These are phyloP conservation scores for Acorus calamus DNA, from an alignment of 106 monocot species.

Conservation along the genomic window DNA sequence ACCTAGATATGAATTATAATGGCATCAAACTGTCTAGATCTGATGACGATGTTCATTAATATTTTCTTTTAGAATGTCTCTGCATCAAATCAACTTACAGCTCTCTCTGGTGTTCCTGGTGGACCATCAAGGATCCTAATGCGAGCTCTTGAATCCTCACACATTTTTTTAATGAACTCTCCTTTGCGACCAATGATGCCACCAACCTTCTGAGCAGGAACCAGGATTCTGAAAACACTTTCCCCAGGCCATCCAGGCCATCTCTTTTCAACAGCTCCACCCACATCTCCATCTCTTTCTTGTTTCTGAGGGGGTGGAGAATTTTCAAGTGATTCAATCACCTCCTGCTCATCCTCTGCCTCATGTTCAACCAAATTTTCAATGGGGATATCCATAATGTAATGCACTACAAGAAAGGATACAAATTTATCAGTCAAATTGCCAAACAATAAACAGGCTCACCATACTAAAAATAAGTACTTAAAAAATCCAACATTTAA, in stretches of 20 bases:
- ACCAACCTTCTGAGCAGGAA: constrained; percentile 79
- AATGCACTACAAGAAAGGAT: not conserved
- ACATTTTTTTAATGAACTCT: constrained; percentile 84
- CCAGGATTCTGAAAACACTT: constrained; percentile 74
- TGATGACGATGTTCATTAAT: too few species aligned
- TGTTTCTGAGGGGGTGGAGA: constrained; percentile 3
- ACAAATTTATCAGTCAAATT: too few species aligned
- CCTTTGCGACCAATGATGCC: constrained; percentile 88
- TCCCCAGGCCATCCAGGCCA: constrained; percentile 99
- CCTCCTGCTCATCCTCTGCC: constrained; percentile 16
- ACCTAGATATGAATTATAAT: too few species aligned
- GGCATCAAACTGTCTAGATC: too few species aligned
- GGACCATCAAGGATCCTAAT: constrained; percentile 93
- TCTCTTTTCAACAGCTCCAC: constrained; percentile 40
- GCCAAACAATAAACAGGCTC: too few species aligned
- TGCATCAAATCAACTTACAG: constrained; percentile 39
- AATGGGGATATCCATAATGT: constrained; percentile 14
- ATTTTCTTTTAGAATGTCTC: too few species aligned
- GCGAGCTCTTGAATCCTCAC: constrained; percentile 80
- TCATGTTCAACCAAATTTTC: not conserved
- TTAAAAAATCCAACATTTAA: too few species aligned
- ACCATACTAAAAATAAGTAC: too few species aligned
- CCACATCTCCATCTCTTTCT: constrained; percentile 12
- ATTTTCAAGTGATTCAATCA: constrained; percentile 11
- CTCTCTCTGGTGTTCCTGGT: constrained; percentile 70